These are phyloP conservation scores for Cutaneotrichosporon sp. DNA, from an alignment of 1,284 basidiomycete genomes.

Conservation along the genomic window DNA sequence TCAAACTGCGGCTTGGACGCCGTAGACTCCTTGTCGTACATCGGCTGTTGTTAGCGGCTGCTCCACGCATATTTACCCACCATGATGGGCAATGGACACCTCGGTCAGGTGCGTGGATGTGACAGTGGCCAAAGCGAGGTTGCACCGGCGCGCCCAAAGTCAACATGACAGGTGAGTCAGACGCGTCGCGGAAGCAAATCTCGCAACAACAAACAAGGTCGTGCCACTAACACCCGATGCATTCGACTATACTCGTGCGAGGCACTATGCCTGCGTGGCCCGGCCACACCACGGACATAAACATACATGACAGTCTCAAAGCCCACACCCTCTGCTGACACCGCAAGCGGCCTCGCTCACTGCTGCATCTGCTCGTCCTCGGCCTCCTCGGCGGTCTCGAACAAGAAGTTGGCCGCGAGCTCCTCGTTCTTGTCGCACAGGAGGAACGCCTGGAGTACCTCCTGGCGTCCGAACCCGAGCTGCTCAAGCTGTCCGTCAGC, in stretches of 20 bases:
- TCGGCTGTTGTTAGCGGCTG: conserved; percentile 25
- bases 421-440: conserved; percentile 93
- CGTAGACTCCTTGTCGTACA: conserved; percentile 45
- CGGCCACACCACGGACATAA: too few relatives aligned
- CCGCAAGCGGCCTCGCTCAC: background rate
- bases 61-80: background rate
- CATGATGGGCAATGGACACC: conserved; percentile 15
- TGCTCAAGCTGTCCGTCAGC: conserved; percentile 55
- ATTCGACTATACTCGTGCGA: background rate
- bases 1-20: conserved; percentile 42
- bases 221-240: background rate
- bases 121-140: background rate
- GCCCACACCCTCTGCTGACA: background rate
- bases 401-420: conserved; percentile 83
- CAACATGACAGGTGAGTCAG: conserved; percentile 5
- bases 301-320: background rate
- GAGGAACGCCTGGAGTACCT: conserved; percentile 78
- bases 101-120: too few relatives aligned
- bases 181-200: conserved; percentile 19
- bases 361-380: conserved; percentile 44
- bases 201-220: background rate
- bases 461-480: conserved; percentile 75
- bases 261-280: background rate
- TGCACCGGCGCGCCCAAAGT: background rate
- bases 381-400: conserved; percentile 67